Base-by-base conservation (phyloP, 1,139 yeast genomes). In the Meyerozyma elateridarum region DNA sequence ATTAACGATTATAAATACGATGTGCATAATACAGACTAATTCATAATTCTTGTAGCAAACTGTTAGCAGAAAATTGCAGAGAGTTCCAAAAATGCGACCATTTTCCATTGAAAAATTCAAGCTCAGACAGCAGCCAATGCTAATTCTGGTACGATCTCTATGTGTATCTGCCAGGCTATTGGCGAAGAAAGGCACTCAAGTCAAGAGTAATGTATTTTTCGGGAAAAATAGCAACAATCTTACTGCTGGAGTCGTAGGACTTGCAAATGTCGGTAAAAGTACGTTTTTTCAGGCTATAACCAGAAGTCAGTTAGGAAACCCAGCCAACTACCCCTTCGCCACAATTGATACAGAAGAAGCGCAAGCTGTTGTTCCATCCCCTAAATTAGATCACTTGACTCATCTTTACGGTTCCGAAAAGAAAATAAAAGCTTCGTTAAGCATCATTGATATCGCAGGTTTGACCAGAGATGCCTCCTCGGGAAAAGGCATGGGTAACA, bases 241-340 rank as follows among this genome's bases (percentile, higher is more conserved):
- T 11, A 64, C 78, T 13, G 62, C 59, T 49, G 74, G 73, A 7
- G 76, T 82, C 3, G 89, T 82, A 6, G 89, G 89, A 2, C 59
- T 82, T 20, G 89, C 91, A 20, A 82, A 82, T 46, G 87, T 82
- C 26, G 91, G 89, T 14, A 82, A 82, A 46, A 76, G 85, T 15
- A 73, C 80, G 1, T 71, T 75, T 42, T 75, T 75, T 52, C 81
- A 75, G 48, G 77, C 78, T 17, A 77, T 89, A 40, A 88, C 97
- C 20, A 73, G 76, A 39, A 73, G 83, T 6, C 68, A 63, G 11
- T 53, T 81, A 32, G 88, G 91, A 0, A 81, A 79, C 39, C 88
- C 89, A 2, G 89, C 87, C 17, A 82, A 82, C 51, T 82, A 81
- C 47, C 89, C 91, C 4, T 82, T 78, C 57, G 91, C 89, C 9